A percentile compares a stretch with the other conserved stretches of the same genome.
These are phyloP conservation scores for Diplodia mutila DNA, from an alignment of 2,329 filamentous ascomycete genomes.

Conservation along the genomic window DNA sequence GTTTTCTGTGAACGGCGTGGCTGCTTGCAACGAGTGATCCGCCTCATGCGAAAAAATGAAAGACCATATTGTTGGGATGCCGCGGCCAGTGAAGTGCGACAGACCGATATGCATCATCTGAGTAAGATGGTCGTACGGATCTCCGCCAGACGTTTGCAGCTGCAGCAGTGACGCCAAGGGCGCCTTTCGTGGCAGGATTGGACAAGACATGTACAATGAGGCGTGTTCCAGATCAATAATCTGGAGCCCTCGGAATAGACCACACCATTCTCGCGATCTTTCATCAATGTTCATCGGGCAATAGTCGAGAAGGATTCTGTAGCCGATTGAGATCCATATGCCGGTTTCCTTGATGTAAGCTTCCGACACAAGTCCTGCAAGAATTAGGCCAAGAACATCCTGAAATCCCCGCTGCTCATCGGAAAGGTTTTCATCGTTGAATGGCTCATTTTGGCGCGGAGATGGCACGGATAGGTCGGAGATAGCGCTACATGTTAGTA, in stretches of 20 bases:
- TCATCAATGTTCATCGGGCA: constrained; percentile 47
- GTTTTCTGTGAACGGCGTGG: constrained; percentile 42
- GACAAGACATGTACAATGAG: constrained; percentile 48
- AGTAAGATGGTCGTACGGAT: constrained; percentile 49
- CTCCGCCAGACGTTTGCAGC: constrained; percentile 41
- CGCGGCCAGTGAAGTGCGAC: constrained; percentile 48
- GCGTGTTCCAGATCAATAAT: constrained; percentile 53
- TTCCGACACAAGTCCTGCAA: constrained; percentile 48
- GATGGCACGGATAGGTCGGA: constrained; percentile 47
- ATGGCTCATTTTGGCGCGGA: constrained; percentile 26
- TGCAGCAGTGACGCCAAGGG: constrained; percentile 42
- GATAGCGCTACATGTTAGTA: constrained; percentile 46
- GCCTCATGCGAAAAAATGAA: constrained; percentile 39
- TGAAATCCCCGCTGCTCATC: constrained; percentile 50
- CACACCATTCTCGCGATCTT: constrained; percentile 47
- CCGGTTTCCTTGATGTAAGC: constrained; percentile 50
- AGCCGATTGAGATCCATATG: constrained; percentile 51
- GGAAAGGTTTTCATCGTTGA: constrained; percentile 28
- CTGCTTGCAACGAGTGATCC: constrained; percentile 29
- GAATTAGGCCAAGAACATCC: constrained; percentile 48
- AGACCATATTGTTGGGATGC: constrained; percentile 51
- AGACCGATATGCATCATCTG: constrained; percentile 53
- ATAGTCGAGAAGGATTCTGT: constrained; percentile 48
- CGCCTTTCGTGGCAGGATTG: constrained; percentile 47
- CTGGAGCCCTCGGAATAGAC: constrained; percentile 45